Evolutionary conservation across 2,329 filamentous ascomycete species (phyloP).

Genomic region (Aspergillus bombycis): DNA sequence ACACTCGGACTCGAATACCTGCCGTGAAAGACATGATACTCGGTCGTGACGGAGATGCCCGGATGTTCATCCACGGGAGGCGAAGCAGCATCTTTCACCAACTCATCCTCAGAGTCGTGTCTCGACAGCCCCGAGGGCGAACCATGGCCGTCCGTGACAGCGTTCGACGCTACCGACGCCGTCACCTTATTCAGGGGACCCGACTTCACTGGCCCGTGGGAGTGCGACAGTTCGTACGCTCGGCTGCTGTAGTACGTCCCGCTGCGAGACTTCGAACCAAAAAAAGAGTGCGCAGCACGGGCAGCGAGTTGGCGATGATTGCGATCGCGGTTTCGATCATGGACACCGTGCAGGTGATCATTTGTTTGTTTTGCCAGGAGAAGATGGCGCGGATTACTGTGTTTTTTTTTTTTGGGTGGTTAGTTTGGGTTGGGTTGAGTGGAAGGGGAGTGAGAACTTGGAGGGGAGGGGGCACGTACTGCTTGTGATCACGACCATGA

Average conservation of each 20-base stretch:
- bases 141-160: not conserved
- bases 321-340: conserved; percentile 28
- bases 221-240: conserved; percentile 24
- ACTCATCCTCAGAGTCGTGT: conserved; percentile 24
- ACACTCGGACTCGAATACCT: not conserved
- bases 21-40: conserved; percentile 15
- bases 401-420: not conserved
- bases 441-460: not conserved
- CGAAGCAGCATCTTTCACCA: conserved; percentile 15
- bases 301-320: conserved; percentile 24
- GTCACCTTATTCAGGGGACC: conserved; percentile 7
- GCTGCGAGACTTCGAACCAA: conserved; percentile 24
- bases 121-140: conserved; percentile 16
- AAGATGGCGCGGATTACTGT: conserved; percentile 28
- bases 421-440: not conserved
- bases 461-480: conserved; percentile 17
- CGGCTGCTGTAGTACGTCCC: conserved; percentile 24
- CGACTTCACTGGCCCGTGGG: conserved; percentile 13
- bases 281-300: conserved; percentile 26
- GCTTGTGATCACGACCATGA: conserved; percentile 23
- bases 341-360: conserved; percentile 30
- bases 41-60: conserved; percentile 24
- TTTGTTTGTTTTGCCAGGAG: conserved; percentile 23
- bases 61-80: not conserved
- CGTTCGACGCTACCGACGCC: conserved; percentile 15